Evolutionary conservation across 352 stramenopile genomes (phyloP), one percentile per base, ranked within the genome.

Genomic region (Globisporangium nagaii): DNA sequence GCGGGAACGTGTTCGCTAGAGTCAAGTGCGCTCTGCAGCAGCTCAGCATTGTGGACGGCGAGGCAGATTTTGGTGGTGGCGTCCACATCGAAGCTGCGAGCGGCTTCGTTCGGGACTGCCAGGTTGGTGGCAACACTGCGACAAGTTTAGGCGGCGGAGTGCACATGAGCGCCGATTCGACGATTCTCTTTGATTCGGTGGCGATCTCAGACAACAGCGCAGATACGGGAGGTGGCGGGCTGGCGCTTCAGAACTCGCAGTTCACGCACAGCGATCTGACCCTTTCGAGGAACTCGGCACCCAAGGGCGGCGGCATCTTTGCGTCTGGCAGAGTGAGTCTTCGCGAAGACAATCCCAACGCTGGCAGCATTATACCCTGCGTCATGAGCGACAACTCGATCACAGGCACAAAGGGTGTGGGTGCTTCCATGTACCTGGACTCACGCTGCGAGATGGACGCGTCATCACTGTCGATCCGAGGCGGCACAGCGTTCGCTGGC

Each of bases 291-390:
- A 79, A 77, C 24, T 34, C 34, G 7, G 68, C 70, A 30, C 53
- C 56, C 3, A 49, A 25, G 11, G 70, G 70, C 10, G 70, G 44
- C 9, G 70, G 70, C 11, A 42, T 77, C 10, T 77, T 54, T 35
- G 53, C 25, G 1, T 47, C 25, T 1, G 66, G 58, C 4, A 19
- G 15, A 22, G 37, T 39, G 5, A 32, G 27, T 9, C 8, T 63
- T 5, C 32, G 15, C 8, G 49, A 63, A 40, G 27, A 42, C 17
- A 3, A 36, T 13, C n/a, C 24, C 5, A 15, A 19, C 2, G 27
- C 5, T 13, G 32, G 22, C 1, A 41, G 22, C 3, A n/a, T 27
- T 1, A 17, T 17, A 1, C 31, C 7, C 8, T 63, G 57, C 13
- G 2, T 37, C 10, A 36, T 63, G 12, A 30, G 20, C 5, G 35